Base-by-base conservation (phyloP, 2,329 filamentous ascomycete genomes). In the Penicillium sp. region DNA sequence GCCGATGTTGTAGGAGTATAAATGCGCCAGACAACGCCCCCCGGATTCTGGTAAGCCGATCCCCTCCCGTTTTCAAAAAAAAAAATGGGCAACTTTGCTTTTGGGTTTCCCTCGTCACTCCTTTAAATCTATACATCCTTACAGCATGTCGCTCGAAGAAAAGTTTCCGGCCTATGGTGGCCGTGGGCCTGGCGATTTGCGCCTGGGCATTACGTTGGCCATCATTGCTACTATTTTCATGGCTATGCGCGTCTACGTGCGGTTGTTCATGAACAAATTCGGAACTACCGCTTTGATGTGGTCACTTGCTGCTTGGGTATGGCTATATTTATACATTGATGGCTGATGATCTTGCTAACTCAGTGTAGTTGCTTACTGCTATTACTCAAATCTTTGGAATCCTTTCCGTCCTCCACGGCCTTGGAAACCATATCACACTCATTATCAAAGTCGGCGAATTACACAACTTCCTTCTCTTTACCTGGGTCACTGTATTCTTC, bases 401-500 rank as follows among this genome's bases (percentile, higher is more conserved):
- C 17, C 37, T 69, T 2, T 62, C 67, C 13, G 59, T 66, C 28
- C 60, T 68, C 6, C 65, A 69, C 13, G 67, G 67, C n/a, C 60
- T 69, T 10, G 67, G 67, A 28, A 69, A 69, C 45, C 65, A 69
- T 33, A 66, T 69, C 40, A 60, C 60, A 15, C 10, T 61, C 57
- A 65, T 69, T 44, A 26, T 13, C 5, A 33, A 65, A 64, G 62
- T 60, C 13, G 67, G 67, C 47, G 40, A 69, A 57, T 38, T 68
- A 24, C 60, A 60, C 44, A 65, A 69, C 40, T 69, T 69, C 53
- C 64, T 69, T 37, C 59, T 67, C 17, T 69, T 61, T 40, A 69
- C 67, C 24, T 69, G 67, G 67, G 59, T 68, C 19, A 69, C 67
- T 22, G 67, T 69, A 4, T 69, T 69, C 26, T 69, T 69, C 45